phyloP scores from a whole-genome alignment of 176 grass and related monocot genomes.

The maize (Zea mays) region Zm-B73-REFERENCE-NAM-5.0 NC_050104.1:142471001-142471500 shows the following conservation, averaged over 20 bases:
- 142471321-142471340: background rate
- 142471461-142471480: background rate
- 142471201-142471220: too few relatives aligned
- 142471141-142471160: too few relatives aligned
- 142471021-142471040: too few relatives aligned
- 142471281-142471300: background rate
- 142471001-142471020: too few relatives aligned
- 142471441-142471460: background rate
- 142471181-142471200: too few relatives aligned
- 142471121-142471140: too few relatives aligned
- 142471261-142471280: constrained; percentile 1
- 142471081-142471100: too few relatives aligned
- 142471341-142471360: background rate
- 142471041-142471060: too few relatives aligned
- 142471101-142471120: too few relatives aligned
- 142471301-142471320: too few relatives aligned
- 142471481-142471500: background rate
- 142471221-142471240: background rate
- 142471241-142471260: background rate
- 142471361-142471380: fast-evolving
- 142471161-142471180: too few relatives aligned
- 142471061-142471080: too few relatives aligned
- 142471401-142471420: background rate
- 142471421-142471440: background rate
- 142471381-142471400: background rate